Percentiles rank a stretch among this genome's conserved stretches.
Evolutionary conservation across 2,329 filamentous ascomycete species (phyloP).

Genomic region (Escovopsis sp.): DNA sequence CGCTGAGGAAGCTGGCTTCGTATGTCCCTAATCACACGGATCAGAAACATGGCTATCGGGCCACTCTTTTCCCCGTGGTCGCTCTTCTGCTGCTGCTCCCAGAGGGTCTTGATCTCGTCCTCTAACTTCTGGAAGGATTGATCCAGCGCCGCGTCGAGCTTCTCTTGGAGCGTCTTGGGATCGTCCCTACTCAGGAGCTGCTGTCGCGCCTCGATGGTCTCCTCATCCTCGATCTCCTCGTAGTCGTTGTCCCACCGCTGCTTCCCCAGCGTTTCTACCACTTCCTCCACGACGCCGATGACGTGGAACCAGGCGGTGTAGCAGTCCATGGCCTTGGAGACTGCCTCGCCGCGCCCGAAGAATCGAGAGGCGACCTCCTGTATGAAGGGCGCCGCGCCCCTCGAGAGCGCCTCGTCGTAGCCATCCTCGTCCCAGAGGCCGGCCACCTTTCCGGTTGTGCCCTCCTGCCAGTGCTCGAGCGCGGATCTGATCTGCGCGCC

Average conservation of each 20-base stretch:
- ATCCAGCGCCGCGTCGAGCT: conserved; percentile 39
- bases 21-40: conserved; percentile 62
- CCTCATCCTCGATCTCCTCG: conserved; percentile 59
- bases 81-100: conserved; percentile 22
- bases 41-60: conserved; percentile 45
- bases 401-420: conserved; percentile 47
- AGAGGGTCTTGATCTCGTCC: conserved; percentile 34
- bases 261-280: conserved; percentile 49
- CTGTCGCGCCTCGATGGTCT: conserved; percentile 51
- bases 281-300: conserved; percentile 48
- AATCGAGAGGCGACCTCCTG: conserved; percentile 51
- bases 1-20: conserved; percentile 47
- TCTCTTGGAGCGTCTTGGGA: conserved; percentile 44
- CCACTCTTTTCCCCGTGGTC: conserved; percentile 32
- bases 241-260: conserved; percentile 64
- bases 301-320: conserved; percentile 63
- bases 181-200: conserved; percentile 57
- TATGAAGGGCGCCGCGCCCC: conserved; percentile 54
- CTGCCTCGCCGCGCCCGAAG: conserved; percentile 54
- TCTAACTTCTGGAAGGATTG: conserved; percentile 44
- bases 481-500: conserved; percentile 47
- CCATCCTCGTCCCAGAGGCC: conserved; percentile 54
- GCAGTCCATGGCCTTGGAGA: conserved; percentile 43
- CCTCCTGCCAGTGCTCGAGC: conserved; percentile 43
- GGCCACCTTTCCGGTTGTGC: conserved; percentile 31